Conservation (phyloP, 768 basidiomycete species). For the Pleurotus tuoliensis region DNA sequence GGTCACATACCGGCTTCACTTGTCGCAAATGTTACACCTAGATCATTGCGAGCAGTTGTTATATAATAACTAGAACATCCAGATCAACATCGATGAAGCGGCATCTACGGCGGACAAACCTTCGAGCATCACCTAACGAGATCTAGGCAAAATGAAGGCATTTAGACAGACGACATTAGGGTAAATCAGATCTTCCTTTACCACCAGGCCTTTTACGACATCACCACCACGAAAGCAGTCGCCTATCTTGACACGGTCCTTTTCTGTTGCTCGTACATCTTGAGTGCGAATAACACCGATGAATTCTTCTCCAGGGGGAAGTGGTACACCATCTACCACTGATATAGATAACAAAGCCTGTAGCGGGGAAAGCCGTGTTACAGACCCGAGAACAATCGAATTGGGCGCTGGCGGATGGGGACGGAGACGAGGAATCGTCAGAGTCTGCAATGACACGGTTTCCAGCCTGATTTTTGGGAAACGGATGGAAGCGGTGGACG, state of each 20-base stretch:
- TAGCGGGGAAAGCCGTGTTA: conserved; percentile 78
- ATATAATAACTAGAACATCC: conserved; percentile 62
- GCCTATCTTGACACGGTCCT: conserved; percentile 83
- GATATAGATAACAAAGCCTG: conserved; percentile 83
- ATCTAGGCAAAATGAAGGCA: conserved; percentile 44
- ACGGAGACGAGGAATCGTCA: conserved; percentile 62
- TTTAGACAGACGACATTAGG: too few relatives aligned
- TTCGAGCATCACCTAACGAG: conserved; percentile 86
- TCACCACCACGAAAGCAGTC: conserved; percentile 93
- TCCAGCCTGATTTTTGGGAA: conserved; percentile 16
- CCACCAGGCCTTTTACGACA: conserved; percentile 82
- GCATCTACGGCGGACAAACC: not conserved
- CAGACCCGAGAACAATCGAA: conserved; percentile 76
- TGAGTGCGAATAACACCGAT: conserved; percentile 83
- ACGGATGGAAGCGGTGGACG: conserved; percentile 33
- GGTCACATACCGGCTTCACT: conserved; percentile 68
- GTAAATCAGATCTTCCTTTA: conserved; percentile 23
- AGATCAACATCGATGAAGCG: not conserved
- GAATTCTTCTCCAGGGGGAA: conserved; percentile 84
- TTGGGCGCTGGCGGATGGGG: conserved; percentile 72
- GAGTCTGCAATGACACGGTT: conserved; percentile 36
- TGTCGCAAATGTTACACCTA: conserved; percentile 88
- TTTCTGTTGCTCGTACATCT: conserved; percentile 88
- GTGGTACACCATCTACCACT: conserved; percentile 81
- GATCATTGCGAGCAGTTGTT: conserved; percentile 84